A percentile compares a stretch with the other conserved stretches of the same genome.
phyloP scores from a whole-genome alignment of 1,284 basidiomycete species.

The Mycosarcoma maydis region DNA sequence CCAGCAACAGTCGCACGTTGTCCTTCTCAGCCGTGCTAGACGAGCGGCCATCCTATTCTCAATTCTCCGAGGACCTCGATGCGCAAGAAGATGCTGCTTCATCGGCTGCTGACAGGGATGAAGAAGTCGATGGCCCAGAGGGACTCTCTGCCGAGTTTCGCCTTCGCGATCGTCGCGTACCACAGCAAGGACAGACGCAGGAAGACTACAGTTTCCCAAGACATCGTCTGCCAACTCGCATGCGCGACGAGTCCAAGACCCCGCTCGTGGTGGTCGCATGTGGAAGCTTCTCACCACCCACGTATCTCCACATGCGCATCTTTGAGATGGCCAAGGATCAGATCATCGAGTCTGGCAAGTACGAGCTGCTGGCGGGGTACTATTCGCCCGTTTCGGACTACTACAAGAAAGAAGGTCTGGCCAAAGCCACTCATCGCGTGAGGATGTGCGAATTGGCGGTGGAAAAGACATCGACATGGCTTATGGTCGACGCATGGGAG shows the following conservation, averaged over 20 bases:
- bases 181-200: slow-evolving; percentile 53
- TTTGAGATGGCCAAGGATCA: slow-evolving; percentile 99
- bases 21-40: slow-evolving; percentile 5
- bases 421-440: slow-evolving; percentile 64
- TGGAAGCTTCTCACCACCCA: slow-evolving; percentile 72
- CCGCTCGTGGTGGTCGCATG: slow-evolving; percentile 70
- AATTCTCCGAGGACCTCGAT: slow-evolving; percentile 45
- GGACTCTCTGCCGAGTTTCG: slow-evolving; percentile 6
- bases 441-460: slow-evolving; percentile 67
- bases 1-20: slow-evolving; percentile 10
- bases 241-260: slow-evolving; percentile 63
- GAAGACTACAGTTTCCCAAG: slow-evolving; percentile 63
- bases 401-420: slow-evolving; percentile 66
- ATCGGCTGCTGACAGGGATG: slow-evolving; percentile 44
- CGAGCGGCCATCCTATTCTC: slow-evolving; percentile 43
- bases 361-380: slow-evolving; percentile 92
- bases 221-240: slow-evolving; percentile 60
- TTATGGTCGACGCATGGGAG: slow-evolving; percentile 97
- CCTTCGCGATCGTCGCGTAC: slow-evolving; percentile 35
- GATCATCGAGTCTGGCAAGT: slow-evolving; percentile 88
- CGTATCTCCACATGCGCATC: slow-evolving; percentile 78
- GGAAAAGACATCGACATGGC: slow-evolving; percentile 66
- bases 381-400: slow-evolving; percentile 80
- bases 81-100: slow-evolving; percentile 44
- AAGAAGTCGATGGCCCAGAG: slow-evolving; percentile 51